A percentile compares a stretch with the other conserved stretches of the same genome.
phyloP scores from a whole-genome alignment of 768 basidiomycete species.

The Multifurca ochricompacta region DNA sequence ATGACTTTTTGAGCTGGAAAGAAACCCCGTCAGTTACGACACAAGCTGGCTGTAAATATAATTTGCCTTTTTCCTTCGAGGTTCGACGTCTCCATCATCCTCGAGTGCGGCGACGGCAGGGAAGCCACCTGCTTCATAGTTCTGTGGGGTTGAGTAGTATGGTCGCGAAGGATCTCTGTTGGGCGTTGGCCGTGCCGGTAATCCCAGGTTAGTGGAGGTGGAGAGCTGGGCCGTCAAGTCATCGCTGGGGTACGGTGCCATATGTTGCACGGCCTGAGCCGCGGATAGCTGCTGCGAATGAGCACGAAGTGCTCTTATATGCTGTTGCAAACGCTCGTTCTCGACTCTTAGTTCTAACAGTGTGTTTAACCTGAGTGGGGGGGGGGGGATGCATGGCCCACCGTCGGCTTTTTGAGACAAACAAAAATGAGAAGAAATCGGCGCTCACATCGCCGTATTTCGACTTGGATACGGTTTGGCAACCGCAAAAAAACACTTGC shows the following conservation, averaged over 20 bases:
- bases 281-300: constrained; percentile 18
- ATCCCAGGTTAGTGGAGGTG: constrained; percentile 5
- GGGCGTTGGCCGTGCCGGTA: constrained; percentile 1
- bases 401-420: neutral
- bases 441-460: constrained; percentile 55
- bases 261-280: constrained; percentile 16
- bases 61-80: constrained; percentile 58
- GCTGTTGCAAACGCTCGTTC: constrained; percentile 70
- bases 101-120: constrained; percentile 26
- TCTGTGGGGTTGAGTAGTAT: constrained; percentile 13
- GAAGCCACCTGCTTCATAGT: constrained; percentile 7
- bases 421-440: neutral
- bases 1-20: constrained; percentile 31
- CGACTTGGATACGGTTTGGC: constrained; percentile 73
- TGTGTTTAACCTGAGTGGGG: constrained; percentile 58
- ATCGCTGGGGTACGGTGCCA: constrained; percentile 13
- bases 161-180: constrained; percentile 6
- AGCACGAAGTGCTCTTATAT: constrained; percentile 39
- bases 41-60: neutral
- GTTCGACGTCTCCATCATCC: constrained; percentile 43
- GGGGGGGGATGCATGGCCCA: no score
- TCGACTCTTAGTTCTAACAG: constrained; percentile 82
- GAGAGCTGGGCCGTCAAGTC: constrained; percentile 11
- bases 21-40: constrained; percentile 2
- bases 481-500: constrained; percentile 63